Evolutionary conservation across 805 yeast species (phyloP).

Genomic region (Cyberlindnera subsufficiens): DNA sequence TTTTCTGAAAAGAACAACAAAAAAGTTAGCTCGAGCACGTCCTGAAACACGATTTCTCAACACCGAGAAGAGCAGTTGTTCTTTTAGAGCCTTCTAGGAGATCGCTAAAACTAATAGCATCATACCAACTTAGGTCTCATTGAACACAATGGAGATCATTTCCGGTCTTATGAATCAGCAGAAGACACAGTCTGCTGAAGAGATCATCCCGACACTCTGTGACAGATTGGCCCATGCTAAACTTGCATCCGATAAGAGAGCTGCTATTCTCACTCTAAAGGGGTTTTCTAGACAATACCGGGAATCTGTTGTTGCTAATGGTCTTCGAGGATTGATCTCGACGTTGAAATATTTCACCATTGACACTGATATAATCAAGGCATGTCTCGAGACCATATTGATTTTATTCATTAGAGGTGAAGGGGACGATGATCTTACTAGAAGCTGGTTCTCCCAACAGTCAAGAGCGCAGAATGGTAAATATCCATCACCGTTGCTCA

Average conservation of each 20-base stretch:
- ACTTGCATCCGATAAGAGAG: slow-evolving; percentile 76
- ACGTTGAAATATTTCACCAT: slow-evolving; percentile 59
- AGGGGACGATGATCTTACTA: slow-evolving; percentile 55
- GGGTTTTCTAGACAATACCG: slow-evolving; percentile 85
- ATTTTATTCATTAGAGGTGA: slow-evolving; percentile 73
- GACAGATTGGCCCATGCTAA: slow-evolving; percentile 83
- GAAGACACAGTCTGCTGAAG: slow-evolving; percentile 59
- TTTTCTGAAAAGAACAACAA: too few relatives aligned
- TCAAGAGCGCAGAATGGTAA: slow-evolving; percentile 71
- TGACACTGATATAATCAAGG: slow-evolving; percentile 70
- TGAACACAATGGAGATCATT: slow-evolving; percentile 30
- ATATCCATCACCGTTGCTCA: slow-evolving; percentile 66
- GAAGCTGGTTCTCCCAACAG: slow-evolving; percentile 71
- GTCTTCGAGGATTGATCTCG: slow-evolving; percentile 64
- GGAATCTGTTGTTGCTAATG: slow-evolving; percentile 86
- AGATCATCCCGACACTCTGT: slow-evolving; percentile 82
- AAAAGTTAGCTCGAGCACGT: not conserved
- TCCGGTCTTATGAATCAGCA: slow-evolving; percentile 40
- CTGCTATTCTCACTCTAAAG: slow-evolving; percentile 85
- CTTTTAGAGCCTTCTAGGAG: not conserved
- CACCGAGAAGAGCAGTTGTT: too few relatives aligned
- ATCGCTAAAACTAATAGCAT: not conserved
- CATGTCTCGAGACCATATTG: slow-evolving; percentile 78
- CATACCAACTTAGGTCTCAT: not conserved
- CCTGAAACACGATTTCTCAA: too few relatives aligned